These are phyloP conservation scores for Trichoderma pleuroti DNA, from an alignment of 2,329 filamentous ascomycete genomes.

Conservation along the genomic window DNA sequence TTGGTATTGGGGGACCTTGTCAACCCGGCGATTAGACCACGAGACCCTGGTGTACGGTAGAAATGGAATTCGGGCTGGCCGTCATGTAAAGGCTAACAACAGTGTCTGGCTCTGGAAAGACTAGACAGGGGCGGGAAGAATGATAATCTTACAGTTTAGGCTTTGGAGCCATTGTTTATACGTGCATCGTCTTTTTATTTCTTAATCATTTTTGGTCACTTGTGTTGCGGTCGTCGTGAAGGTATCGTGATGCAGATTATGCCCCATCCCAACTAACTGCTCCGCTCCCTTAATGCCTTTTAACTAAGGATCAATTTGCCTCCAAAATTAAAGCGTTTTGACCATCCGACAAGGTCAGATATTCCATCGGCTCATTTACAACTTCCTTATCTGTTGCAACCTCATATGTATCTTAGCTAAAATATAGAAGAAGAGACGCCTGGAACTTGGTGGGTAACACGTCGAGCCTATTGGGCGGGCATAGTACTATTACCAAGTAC, in stretches of 20 bases:
- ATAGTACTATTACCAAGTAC: background rate
- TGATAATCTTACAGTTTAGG: slow-evolving; percentile 31
- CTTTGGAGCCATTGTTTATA: slow-evolving; percentile 24
- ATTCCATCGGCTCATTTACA: no score
- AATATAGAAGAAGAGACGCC: no score
- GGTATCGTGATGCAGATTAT: no score
- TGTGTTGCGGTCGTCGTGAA: background rate
- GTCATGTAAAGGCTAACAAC: slow-evolving; percentile 6
- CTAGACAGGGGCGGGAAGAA: slow-evolving; percentile 24
- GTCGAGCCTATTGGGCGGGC: background rate
- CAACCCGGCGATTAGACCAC: slow-evolving; percentile 7
- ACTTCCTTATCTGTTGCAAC: no score
- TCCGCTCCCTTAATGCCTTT: no score
- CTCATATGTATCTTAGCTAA: no score
- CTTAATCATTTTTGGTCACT: slow-evolving; percentile 13
- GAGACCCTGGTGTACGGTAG: background rate
- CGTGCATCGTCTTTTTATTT: slow-evolving; percentile 11
- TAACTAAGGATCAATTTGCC: no score
- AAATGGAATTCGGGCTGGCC: background rate
- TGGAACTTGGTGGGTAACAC: background rate
- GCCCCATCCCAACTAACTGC: no score
- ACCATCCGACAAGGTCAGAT: no score
- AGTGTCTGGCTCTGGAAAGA: slow-evolving; percentile 18
- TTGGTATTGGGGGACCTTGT: slow-evolving; percentile 18
- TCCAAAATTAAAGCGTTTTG: no score